Evolutionary conservation across 352 stramenopile genomes (phyloP).

Genomic region (Phytophthora idaei): DNA sequence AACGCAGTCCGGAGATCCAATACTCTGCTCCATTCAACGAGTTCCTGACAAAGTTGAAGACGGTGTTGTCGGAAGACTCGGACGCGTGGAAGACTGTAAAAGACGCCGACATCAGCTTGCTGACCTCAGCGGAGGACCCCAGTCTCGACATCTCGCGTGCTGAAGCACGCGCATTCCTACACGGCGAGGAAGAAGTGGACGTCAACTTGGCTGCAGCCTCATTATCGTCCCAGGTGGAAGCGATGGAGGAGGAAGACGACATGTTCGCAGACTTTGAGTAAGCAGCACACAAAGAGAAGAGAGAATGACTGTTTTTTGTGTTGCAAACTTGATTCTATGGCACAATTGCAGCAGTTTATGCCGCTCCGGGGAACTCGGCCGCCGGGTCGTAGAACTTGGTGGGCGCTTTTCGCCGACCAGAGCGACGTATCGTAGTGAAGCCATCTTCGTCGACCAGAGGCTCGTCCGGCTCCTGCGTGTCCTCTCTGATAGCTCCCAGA

Average conservation of each 20-base stretch:
- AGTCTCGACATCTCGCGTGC: conserved; percentile 48
- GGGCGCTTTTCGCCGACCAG: conserved; percentile 56
- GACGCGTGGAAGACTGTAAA: conserved; percentile 59
- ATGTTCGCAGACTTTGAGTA: conserved; percentile 88
- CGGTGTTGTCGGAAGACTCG: conserved; percentile 46
- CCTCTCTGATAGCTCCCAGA: conserved; percentile 42
- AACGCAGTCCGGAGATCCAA: conserved; percentile 71
- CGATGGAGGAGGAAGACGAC: conserved; percentile 72
- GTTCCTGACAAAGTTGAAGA: conserved; percentile 68
- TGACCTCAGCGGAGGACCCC: conserved; percentile 66
- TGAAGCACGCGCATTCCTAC: conserved; percentile 65
- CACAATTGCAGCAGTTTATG: conserved; percentile 48
- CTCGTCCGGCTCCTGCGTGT: conserved; percentile 33
- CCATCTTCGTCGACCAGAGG: conserved; percentile 70
- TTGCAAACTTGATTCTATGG: conserved; percentile 38
- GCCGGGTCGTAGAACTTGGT: conserved; percentile 82
- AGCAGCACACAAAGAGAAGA: conserved; percentile 4
- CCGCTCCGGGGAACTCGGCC: conserved; percentile 76
- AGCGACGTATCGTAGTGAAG: conserved; percentile 79
- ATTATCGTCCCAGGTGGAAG: conserved; percentile 66
- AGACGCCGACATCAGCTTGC: conserved; percentile 59
- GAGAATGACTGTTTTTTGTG: neutral
- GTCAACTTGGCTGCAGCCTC: conserved; percentile 51
- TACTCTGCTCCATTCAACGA: conserved; percentile 80
- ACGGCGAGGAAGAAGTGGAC: conserved; percentile 62